A percentile compares a stretch with the other conserved stretches of the same genome.
These are phyloP conservation scores for Lupinus albus DNA, from an alignment of 306 rosid species.

Conservation along the genomic window DNA sequence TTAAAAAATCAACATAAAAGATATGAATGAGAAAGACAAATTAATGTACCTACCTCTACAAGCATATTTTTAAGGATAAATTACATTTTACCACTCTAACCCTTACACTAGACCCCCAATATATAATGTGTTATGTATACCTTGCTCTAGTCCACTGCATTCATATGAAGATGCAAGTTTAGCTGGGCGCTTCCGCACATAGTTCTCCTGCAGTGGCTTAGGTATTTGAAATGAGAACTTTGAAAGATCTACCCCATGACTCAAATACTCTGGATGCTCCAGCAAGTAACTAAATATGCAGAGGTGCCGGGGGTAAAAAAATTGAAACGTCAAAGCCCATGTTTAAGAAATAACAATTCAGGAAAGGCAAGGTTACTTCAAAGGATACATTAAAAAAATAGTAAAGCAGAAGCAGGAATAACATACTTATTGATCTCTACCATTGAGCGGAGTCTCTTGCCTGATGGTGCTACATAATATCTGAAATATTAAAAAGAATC, in stretches of 20 bases:
- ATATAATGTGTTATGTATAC: constrained; percentile 44
- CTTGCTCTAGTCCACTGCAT: constrained; percentile 53
- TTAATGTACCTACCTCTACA: not conserved
- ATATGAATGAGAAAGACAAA: not conserved
- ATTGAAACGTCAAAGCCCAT: constrained; percentile 27
- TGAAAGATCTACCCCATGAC: constrained; percentile 59
- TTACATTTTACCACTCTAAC: not conserved
- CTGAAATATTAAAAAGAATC: constrained; percentile 50
- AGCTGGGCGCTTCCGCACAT: constrained; percentile 82
- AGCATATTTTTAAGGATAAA: constrained; percentile 16
- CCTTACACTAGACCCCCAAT: not conserved
- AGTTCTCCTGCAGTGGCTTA: constrained; percentile 81
- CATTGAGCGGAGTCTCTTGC: constrained; percentile 87
- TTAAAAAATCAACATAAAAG: not conserved
- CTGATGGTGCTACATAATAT: constrained; percentile 82
- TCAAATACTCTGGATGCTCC: constrained; percentile 73
- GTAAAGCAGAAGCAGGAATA: constrained; percentile 30
- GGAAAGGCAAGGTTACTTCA: constrained; percentile 22
- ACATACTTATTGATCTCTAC: constrained; percentile 86
- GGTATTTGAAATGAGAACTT: constrained; percentile 84
- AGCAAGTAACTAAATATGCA: constrained; percentile 58
- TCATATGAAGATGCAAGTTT: constrained; percentile 47
- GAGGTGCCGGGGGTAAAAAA: constrained; percentile 32
- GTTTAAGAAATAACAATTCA: constrained; percentile 8
- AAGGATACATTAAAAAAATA: constrained; percentile 22